Evolutionary conservation across 192 early-diverging fungal genomes (phyloP), one percentile per base, ranked within the genome.

Genomic region (Podochytrium sp.): DNA sequence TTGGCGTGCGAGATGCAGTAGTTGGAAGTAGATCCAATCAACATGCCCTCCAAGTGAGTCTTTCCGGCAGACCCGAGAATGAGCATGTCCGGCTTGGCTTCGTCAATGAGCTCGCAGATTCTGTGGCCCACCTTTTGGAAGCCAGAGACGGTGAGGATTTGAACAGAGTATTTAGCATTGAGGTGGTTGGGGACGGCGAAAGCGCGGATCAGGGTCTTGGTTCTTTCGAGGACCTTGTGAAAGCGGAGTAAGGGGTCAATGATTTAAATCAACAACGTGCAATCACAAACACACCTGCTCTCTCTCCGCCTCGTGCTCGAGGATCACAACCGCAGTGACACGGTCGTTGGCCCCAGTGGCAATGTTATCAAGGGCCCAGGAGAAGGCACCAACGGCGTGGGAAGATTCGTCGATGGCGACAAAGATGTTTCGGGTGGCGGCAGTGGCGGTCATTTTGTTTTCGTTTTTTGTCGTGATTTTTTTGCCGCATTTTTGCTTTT

Each of bases 1-100:
- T 51, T 56, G 38, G 81, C 81, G 67, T 83, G 34, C n/a, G 61
- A 16, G 39, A 83, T 57, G 42, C 72, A 78, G 77, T 83, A 80
- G 50, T 77, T 75, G 37, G 64, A 71, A 35, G 76, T 73, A 30
- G 67, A 73, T 14, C 81, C 81, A 43, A 83, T 66, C 12, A 83
- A 41, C n/a, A 83, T 39, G 14, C 81, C 80, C 60, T 81, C 56
- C 38, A 82, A 42, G 69, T 83, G 80, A 3, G 63, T 42, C 66
- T 83, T 83, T 14, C 81, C 81, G 6, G 80, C 77, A 0, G 78
- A 81, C 18, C 81, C 81, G 33, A 83, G 65, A 2, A 83, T 74
- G 29, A 83, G 50, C 76, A 82, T 75, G 35, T 63, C 75, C 23
- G 81, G 81, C 20, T 71, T 34, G n/a, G 55, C n/a, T 41, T 83